Evolutionary conservation across 2,329 filamentous ascomycete genomes (phyloP).

Genomic region (Zymoseptoria pseudotritici): DNA sequence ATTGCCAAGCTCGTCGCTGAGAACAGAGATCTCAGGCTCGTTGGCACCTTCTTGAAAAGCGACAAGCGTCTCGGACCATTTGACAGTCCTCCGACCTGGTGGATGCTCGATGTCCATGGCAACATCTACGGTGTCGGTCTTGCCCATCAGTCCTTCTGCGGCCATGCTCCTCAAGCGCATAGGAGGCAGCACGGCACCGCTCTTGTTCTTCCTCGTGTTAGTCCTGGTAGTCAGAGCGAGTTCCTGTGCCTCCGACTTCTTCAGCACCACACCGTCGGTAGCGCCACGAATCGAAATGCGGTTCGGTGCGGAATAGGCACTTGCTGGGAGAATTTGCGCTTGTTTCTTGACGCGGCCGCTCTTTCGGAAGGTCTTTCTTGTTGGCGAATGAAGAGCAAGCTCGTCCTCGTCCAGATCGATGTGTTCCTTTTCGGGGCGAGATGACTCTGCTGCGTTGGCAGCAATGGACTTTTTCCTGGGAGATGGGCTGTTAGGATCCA

Average conservation of each 20-base stretch:
- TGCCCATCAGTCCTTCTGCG: constrained; percentile 6
- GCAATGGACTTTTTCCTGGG: constrained; percentile 22
- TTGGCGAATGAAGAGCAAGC: constrained; percentile 7
- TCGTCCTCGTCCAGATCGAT: constrained; percentile 13
- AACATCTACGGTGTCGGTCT: constrained; percentile 2
- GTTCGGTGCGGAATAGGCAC: constrained; percentile 26
- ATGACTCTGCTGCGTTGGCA: not conserved
- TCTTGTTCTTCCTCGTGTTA: constrained; percentile 47
- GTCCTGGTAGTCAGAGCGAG: constrained; percentile 37
- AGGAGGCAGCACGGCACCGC: constrained; percentile 37
- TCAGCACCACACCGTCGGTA: constrained; percentile 37
- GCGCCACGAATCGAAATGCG: constrained; percentile 39
- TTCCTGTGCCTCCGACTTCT: constrained; percentile 44
- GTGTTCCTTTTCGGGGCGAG: constrained; percentile 4
- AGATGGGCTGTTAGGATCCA: constrained; percentile 43
- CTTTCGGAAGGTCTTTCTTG: constrained; percentile 11
- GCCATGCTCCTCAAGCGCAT: constrained; percentile 37
- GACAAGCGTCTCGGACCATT: constrained; percentile 41
- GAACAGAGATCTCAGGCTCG: constrained; percentile 13
- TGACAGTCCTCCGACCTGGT: constrained; percentile 29
- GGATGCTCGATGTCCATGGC: constrained; percentile 15
- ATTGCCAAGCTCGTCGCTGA: constrained; percentile 17
- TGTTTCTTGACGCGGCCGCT: constrained; percentile 18
- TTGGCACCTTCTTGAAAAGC: constrained; percentile 35
- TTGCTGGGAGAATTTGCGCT: constrained; percentile 4